Evolutionary conservation across 495 filamentous ascomycete species (phyloP).

Genomic region (Bacidia gigantensis): DNA sequence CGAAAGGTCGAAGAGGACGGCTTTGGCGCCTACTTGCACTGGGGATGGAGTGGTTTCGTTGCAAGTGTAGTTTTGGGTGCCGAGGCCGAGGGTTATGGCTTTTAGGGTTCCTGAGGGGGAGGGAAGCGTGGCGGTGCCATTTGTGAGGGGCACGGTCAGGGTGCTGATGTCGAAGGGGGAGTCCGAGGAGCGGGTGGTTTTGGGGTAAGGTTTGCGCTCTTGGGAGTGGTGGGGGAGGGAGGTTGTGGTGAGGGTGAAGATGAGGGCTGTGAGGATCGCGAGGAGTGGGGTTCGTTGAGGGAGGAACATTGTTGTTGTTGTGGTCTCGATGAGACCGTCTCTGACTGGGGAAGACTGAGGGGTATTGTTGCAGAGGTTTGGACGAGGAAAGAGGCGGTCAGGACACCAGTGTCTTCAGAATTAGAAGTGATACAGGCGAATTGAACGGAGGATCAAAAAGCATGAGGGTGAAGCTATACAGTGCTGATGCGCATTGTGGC

Average conservation of each 20-base stretch:
- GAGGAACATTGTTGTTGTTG: constrained; percentile 1
- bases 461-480: not conserved
- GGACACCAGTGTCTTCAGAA: not conserved
- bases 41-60: constrained; percentile 8
- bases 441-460: not conserved
- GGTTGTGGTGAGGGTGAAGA: constrained; percentile 1
- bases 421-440: not conserved
- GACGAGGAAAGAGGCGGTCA: no score
- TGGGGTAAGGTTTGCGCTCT: not conserved
- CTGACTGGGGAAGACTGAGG: no score
- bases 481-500: not conserved
- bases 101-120: constrained; percentile 38
- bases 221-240: not conserved
- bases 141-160: constrained; percentile 6
- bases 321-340: no score
- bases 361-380: no score
- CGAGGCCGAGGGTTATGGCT: constrained; percentile 53
- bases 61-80: constrained; percentile 72
- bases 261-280: not conserved
- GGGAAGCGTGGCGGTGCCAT: constrained; percentile 26
- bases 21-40: constrained; percentile 43
- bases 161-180: constrained; percentile 1
- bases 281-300: not conserved
- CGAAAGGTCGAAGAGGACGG: constrained; percentile 50
- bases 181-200: not conserved